These are phyloP conservation scores for Debaryomyces nepalensis DNA, from an alignment of 1,139 yeast genomes.

Conservation along the genomic window DNA sequence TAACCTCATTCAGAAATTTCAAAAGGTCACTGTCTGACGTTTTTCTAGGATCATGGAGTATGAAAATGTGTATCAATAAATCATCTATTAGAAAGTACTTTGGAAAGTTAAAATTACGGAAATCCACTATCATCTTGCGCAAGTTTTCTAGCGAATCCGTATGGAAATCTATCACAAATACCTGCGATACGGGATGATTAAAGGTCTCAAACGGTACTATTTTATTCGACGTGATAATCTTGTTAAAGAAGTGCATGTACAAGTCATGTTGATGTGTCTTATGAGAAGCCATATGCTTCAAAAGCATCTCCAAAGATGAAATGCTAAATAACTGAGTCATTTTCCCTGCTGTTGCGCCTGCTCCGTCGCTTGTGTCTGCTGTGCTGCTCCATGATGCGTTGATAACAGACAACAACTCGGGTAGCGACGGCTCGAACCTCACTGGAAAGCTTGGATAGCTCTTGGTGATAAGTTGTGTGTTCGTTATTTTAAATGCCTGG, in stretches of 20 bases:
- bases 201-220: conserved; percentile 86
- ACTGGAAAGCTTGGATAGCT: conserved; percentile 50
- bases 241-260: conserved; percentile 64
- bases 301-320: conserved; percentile 41
- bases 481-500: conserved; percentile 45
- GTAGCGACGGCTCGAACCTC: conserved; percentile 47
- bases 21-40: conserved; percentile 29
- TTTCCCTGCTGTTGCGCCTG: conserved; percentile 10
- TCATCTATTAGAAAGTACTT: conserved; percentile 63
- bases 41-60: conserved; percentile 37
- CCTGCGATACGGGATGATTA: conserved; percentile 84
- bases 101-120: conserved; percentile 55
- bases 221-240: conserved; percentile 62
- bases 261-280: conserved; percentile 30
- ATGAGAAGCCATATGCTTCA: conserved; percentile 25
- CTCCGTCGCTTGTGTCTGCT: not conserved
- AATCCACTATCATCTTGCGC: conserved; percentile 41
- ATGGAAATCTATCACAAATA: conserved; percentile 62
- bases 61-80: conserved; percentile 52
- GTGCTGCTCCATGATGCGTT: conserved; percentile 22
- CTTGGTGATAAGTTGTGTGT: conserved; percentile 47
- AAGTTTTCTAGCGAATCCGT: conserved; percentile 55
- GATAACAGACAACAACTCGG: conserved; percentile 43
- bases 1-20: conserved; percentile 39
- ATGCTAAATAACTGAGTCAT: conserved; percentile 44